Conservation (phyloP, 2,329 filamentous ascomycete species). For the Phyllosticta paracitricarpa region DNA sequence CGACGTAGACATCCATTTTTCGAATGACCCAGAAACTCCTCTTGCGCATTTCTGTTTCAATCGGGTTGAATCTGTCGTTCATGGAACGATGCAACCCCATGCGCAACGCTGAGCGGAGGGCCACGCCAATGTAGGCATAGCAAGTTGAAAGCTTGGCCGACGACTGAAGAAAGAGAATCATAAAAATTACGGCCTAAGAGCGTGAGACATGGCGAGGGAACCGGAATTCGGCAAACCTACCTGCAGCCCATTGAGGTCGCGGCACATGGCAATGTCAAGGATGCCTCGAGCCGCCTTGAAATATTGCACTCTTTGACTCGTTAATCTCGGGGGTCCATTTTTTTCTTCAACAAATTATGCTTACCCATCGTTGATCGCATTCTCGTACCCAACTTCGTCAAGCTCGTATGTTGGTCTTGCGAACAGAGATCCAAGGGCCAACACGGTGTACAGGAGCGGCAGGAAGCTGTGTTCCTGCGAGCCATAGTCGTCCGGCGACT, state of each 20-base stretch:
- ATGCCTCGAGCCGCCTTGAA: conserved; percentile 39
- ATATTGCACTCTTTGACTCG: conserved; percentile 33
- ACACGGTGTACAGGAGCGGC: conserved; percentile 38
- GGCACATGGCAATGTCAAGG: conserved; percentile 43
- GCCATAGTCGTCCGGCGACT: conserved; percentile 39
- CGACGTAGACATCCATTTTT: conserved; percentile 43
- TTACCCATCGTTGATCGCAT: conserved; percentile 38
- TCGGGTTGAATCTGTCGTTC: conserved; percentile 35
- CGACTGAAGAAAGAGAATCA: conserved; percentile 44
- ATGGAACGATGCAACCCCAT: conserved; percentile 43
- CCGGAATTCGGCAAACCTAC: neutral
- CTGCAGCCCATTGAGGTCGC: conserved; percentile 40
- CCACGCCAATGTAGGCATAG: conserved; percentile 43
- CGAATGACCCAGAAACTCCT: conserved; percentile 43
- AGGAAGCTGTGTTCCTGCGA: conserved; percentile 38
- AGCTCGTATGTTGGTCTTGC: conserved; percentile 30
- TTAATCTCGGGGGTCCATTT: neutral
- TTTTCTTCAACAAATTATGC: neutral
- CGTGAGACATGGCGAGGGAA: neutral
- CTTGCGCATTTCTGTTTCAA: conserved; percentile 41
- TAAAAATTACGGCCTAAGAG: conserved; percentile 36
- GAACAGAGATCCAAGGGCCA: conserved; percentile 39
- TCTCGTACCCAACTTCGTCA: conserved; percentile 34
- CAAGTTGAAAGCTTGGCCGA: conserved; percentile 44
- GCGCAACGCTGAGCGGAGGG: conserved; percentile 39